Percentiles rank a stretch among this genome's conserved stretches.
phyloP scores from a whole-genome alignment of 176 grass and related monocot species.

The Triticum monococcum region DNA sequence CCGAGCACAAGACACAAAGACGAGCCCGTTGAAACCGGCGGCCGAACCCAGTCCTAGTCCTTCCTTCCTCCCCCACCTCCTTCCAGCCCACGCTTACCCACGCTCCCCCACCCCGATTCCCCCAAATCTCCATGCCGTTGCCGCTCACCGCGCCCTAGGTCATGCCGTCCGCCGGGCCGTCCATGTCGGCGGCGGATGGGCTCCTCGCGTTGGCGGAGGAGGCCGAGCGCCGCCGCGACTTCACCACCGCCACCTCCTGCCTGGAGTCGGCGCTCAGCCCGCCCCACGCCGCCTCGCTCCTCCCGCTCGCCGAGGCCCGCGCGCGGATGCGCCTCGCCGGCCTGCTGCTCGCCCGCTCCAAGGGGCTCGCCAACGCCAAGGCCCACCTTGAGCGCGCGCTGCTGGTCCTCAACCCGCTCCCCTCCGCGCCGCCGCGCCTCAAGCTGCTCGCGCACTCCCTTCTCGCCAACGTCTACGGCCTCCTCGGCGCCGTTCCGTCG shows the following conservation, averaged over 20 bases:
- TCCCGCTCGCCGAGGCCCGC: slow-evolving; percentile 75
- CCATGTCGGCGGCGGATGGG: slow-evolving; percentile 53
- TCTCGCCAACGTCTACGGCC: slow-evolving; percentile 59
- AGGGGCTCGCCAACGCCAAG: slow-evolving; percentile 66
- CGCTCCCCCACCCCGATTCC: not conserved
- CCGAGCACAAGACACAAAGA: not conserved
- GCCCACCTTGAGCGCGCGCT: slow-evolving; percentile 82
- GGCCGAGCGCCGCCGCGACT: slow-evolving; percentile 71
- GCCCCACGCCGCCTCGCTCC: slow-evolving; percentile 47
- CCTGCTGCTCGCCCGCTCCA: slow-evolving; percentile 56
- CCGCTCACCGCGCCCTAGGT: slow-evolving; percentile 16
- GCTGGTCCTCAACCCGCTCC: slow-evolving; percentile 65
- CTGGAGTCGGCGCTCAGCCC: slow-evolving; percentile 62
- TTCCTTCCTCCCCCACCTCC: not conserved
- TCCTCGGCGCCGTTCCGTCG: slow-evolving; percentile 58
- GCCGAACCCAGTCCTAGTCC: not conserved
- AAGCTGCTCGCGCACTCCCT: slow-evolving; percentile 84
- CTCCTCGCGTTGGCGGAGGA: slow-evolving; percentile 87
- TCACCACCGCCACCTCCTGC: slow-evolving; percentile 46
- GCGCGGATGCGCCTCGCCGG: slow-evolving; percentile 70
- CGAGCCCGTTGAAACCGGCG: slow-evolving; percentile 20
- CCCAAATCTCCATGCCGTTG: slow-evolving; percentile 22
- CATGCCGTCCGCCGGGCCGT: slow-evolving; percentile 23
- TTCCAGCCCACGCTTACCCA: slow-evolving; percentile 23
- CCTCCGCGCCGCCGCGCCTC: slow-evolving; percentile 65